These are phyloP conservation scores for Epichloe typhina DNA, from an alignment of 2,329 filamentous ascomycete genomes.

Conservation along the genomic window DNA sequence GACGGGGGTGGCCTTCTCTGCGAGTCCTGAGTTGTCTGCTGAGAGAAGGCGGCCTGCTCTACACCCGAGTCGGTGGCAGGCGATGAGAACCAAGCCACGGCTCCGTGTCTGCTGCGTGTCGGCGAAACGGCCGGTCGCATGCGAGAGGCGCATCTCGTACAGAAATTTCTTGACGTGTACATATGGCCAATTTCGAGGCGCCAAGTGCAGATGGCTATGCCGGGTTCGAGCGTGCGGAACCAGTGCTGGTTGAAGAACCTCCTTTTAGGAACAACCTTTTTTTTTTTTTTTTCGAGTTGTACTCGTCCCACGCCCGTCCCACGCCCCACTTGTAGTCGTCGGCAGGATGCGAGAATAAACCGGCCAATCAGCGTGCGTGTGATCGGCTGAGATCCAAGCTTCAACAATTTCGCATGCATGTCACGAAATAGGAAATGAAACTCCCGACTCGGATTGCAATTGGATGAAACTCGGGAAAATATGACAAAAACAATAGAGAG, in stretches of 20 bases:
- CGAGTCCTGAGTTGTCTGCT: background rate
- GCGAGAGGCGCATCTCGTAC: slow-evolving; percentile 21
- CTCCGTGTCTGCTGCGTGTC: background rate
- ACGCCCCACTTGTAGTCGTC: background rate
- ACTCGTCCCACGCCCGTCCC: too few species aligned
- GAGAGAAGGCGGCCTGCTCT: background rate
- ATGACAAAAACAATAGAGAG: too few species aligned
- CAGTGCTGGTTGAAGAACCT: background rate
- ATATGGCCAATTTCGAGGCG: slow-evolving; percentile 12
- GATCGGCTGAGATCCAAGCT: background rate
- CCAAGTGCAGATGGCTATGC: background rate
- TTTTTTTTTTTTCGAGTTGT: background rate
- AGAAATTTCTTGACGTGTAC: slow-evolving; percentile 22
- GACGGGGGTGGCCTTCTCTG: background rate
- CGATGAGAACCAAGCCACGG: slow-evolving; percentile 13
- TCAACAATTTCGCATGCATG: too few species aligned
- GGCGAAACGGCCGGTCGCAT: slow-evolving; percentile 9
- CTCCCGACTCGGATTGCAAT: too few species aligned
- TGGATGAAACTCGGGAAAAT: too few species aligned
- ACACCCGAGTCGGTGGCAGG: slow-evolving; percentile 6
- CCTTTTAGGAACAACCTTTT: background rate
- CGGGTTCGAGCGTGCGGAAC: background rate
- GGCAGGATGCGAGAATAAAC: too few species aligned
- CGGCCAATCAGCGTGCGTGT: background rate
- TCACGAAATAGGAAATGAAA: too few species aligned